phyloP scores from a whole-genome alignment of 1,139 yeast genomes.

The Geotrichum bryndzae region DNA sequence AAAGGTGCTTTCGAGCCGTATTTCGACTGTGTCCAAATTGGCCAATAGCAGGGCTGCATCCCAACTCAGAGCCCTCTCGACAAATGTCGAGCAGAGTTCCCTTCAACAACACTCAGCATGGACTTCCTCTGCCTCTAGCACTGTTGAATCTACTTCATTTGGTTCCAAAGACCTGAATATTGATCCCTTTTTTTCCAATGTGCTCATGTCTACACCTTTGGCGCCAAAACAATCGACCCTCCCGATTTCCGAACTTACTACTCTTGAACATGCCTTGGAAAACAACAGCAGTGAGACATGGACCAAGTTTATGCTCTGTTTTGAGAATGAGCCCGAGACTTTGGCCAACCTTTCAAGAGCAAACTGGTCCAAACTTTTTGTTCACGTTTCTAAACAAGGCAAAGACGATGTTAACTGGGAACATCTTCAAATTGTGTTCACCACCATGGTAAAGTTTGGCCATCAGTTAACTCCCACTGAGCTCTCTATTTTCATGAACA shows the following conservation, averaged over 20 bases:
- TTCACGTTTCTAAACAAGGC: background rate
- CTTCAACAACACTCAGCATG: background rate
- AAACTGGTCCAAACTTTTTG: conserved; percentile 15
- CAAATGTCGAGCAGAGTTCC: background rate
- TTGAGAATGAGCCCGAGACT: background rate
- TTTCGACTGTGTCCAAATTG: background rate
- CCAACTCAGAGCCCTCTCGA: conserved; percentile 2
- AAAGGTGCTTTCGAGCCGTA: background rate
- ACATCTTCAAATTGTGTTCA: conserved; percentile 5
- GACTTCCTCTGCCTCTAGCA: background rate
- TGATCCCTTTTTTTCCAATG: background rate
- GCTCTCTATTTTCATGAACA: conserved; percentile 27
- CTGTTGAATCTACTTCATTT: background rate
- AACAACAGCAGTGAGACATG: conserved; percentile 1
- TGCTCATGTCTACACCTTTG: conserved; percentile 19
- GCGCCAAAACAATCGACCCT: conserved; percentile 3
- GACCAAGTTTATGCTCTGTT: background rate
- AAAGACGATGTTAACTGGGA: conserved; percentile 3
- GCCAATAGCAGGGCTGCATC: conserved; percentile 13
- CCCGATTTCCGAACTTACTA: background rate
- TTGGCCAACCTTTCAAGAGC: conserved; percentile 7
- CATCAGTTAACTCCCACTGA: conserved; percentile 25
- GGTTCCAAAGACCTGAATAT: background rate
- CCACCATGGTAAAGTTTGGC: conserved; percentile 23
- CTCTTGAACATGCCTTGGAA: background rate